A percentile compares a stretch with the other conserved stretches of the same genome.
phyloP scores from a whole-genome alignment of 2,329 filamentous ascomycete genomes.

The Fusarium keratoplasticum region DNA sequence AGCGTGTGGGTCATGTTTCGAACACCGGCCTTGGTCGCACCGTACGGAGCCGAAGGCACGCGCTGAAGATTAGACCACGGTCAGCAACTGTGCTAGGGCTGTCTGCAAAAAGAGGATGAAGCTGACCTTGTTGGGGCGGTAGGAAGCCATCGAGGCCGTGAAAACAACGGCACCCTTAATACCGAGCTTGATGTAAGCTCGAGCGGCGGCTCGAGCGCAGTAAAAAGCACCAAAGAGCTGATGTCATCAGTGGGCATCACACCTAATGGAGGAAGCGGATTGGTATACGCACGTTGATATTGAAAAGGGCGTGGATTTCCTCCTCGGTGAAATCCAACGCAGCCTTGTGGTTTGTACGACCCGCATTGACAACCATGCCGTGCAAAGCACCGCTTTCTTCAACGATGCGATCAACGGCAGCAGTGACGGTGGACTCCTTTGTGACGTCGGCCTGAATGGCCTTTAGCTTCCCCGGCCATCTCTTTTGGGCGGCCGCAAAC shows the following conservation, averaged over 20 bases:
- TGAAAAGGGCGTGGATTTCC: conserved; percentile 52
- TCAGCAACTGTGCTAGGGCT: too few relatives aligned
- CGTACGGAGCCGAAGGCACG: conserved; percentile 57
- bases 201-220: conserved; percentile 59
- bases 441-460: conserved; percentile 61
- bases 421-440: conserved; percentile 52
- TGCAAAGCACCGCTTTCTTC: conserved; percentile 53
- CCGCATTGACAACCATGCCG: conserved; percentile 63
- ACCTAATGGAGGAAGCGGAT: not conserved
- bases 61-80: conserved; percentile 26
- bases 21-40: conserved; percentile 58
- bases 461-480: conserved; percentile 56
- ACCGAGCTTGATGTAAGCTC: conserved; percentile 52
- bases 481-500: conserved; percentile 50
- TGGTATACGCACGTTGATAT: conserved; percentile 23
- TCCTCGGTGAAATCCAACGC: conserved; percentile 56
- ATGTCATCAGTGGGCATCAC: not conserved
- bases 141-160: conserved; percentile 60
- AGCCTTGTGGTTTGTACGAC: conserved; percentile 63
- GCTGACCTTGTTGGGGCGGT: conserved; percentile 55
- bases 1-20: conserved; percentile 54
- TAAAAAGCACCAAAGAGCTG: conserved; percentile 57
- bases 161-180: conserved; percentile 56
- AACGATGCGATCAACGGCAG: conserved; percentile 55
- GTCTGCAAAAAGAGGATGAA: too few relatives aligned